Base-by-base conservation (phyloP, 139 green algal genomes). In the Coelastrella sp. region DNA sequence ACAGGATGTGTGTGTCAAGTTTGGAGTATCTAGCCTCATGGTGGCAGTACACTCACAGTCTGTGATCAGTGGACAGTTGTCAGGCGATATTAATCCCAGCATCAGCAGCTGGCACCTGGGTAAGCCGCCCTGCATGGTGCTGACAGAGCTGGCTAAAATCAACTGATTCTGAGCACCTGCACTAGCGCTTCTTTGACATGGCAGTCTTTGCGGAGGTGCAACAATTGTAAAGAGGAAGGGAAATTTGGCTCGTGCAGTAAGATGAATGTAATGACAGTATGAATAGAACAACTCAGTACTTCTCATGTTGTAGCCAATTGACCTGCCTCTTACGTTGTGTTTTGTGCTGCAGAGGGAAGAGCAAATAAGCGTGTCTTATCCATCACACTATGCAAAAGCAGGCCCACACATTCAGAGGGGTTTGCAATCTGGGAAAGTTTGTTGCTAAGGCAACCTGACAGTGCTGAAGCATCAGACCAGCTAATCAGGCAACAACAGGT, bases 381-480 rank as follows among this genome's bases (percentile, higher is more conserved):
- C 17, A 80, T 80, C 32, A 80, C 72, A n/a, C 48, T 80, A 23
- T 64, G 45, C 45, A 80, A 80, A 32, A 21, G 8, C 15, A 25
- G 41, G 15, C 71, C 41, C 5, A 3, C 5, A 5, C 1, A 41
- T 19, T 17, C 37, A n/a, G 43, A 38, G 5, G n/a, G n/a, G 25
- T 79, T 17, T 23, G n/a, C 71, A 15, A 62, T 79, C 40, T 79
- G 71, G 71, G 41, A 53, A 15, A 57, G 41, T 7, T 51, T 67
- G 48, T 48, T 67, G 72, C 45, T 41, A 30, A 25, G 6, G 2
- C 2, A 4, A 27, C n/a, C 62, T 32, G 21, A 77, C 38, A 77
- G 38, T 17, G 32, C 3, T 15, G 15, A 15, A 41, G 30, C 63
- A 25, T 72, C 3, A 11, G 4, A 40, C 23, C 63, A 40, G n/a